A percentile compares a stretch with the other conserved stretches of the same genome.
Evolutionary conservation across 2,329 filamentous ascomycete genomes (phyloP).

Genomic region (Trichoderma aggressivum): DNA sequence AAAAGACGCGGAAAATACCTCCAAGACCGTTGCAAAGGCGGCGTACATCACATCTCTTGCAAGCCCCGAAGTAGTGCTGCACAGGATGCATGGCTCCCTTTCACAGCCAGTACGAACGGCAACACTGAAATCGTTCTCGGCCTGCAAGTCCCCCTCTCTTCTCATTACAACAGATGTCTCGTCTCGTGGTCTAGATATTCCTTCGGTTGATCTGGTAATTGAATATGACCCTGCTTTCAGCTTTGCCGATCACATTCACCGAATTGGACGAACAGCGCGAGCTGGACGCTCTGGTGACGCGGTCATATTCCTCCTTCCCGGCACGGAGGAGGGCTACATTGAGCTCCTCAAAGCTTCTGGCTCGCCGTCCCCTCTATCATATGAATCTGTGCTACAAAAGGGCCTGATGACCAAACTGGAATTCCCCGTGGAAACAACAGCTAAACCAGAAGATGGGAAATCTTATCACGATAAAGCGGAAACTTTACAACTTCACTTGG

Average conservation of each 20-base stretch:
- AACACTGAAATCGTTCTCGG: constrained; percentile 77
- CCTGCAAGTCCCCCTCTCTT: constrained; percentile 70
- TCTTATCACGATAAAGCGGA: constrained; percentile 52
- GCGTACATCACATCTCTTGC: constrained; percentile 70
- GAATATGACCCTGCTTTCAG: constrained; percentile 97
- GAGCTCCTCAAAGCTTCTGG: constrained; percentile 59
- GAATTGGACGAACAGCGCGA: constrained; percentile 90
- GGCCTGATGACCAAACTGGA: constrained; percentile 60
- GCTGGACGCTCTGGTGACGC: constrained; percentile 85
- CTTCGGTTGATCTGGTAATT: constrained; percentile 89
- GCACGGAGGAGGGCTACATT: constrained; percentile 88
- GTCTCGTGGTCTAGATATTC: constrained; percentile 90
- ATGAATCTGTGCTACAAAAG: constrained; percentile 59
- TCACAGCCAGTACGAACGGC: constrained; percentile 82
- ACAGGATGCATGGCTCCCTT: constrained; percentile 89
- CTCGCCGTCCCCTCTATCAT: constrained; percentile 48
- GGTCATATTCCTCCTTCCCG: constrained; percentile 84
- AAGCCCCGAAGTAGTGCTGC: constrained; percentile 70
- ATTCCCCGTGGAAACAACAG: constrained; percentile 68
- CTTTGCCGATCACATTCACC: constrained; percentile 88
- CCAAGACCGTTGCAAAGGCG: constrained; percentile 64
- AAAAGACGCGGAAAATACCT: constrained; percentile 38
- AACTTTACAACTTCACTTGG: constrained; percentile 56
- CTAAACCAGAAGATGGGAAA: constrained; percentile 39
- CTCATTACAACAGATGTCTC: constrained; percentile 94